Base-by-base conservation (phyloP, 495 filamentous ascomycete genomes). In the Cairneyella variabilis region DNA sequence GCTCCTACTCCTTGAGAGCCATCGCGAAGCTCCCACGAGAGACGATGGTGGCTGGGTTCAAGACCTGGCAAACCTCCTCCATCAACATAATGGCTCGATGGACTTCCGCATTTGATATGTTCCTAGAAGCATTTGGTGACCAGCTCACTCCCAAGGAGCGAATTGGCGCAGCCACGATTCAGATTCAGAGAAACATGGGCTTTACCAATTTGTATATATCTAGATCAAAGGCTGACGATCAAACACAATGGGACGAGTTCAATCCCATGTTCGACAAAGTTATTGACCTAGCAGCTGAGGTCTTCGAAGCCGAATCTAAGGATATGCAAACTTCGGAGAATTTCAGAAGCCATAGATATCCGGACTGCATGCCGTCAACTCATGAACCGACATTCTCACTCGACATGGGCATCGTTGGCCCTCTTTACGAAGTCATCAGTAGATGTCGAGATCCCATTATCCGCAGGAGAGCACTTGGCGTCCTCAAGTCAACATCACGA, bases 381-480 rank as follows among this genome's bases (percentile, higher is more conserved):
- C 41, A 34, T 16, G 26, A 44, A 14, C 54, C 55, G 2, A 22
- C 12, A 3, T 63, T 63, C 46, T 59, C 41, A 11, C 18, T 63
- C 2, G 56, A 63, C 17, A 59, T 56, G 47, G 56, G 36, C 12
- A 59, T 63, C 14, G 23, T 59, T 4, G 28, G 38, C 8, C 60
- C 60, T 1, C 23, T 63, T 0, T 63, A 56, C 27, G n/a, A n/a
- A 2, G 47, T 57, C 0, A 43, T 41, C 5, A 22, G 16, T 23
- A n/a, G 36, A 8, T 63, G 60, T 36, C 36, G 60, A 28, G 48
- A 63, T 51, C 52, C 52, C 8, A 23, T 37, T 10, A 40, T 63
- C 23, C 51, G 60, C 5, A 16, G 53, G 22, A 32, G 32, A 48
- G 60, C 53, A 22, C 59, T 63, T 23, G 14, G 18, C 5, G 36